Base-by-base conservation (phyloP, 805 yeast genomes). In the Candida maris region DNA sequence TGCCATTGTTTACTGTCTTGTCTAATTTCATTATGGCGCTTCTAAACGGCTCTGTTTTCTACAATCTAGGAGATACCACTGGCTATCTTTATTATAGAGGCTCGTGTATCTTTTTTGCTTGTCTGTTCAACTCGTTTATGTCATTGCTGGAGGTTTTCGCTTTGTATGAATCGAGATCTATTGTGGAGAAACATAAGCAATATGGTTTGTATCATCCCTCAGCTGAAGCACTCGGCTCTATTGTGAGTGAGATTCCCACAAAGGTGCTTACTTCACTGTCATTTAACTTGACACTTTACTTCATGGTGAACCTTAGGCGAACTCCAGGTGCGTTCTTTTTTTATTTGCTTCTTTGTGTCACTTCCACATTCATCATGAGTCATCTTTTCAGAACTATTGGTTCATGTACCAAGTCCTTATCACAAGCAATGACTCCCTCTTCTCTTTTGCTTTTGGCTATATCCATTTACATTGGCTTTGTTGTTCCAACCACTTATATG, bases 81-180 rank as follows among this genome's bases (percentile, higher is more conserved):
- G 57, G 49, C 1, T 68, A 77, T 2, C 71, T 79, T 45, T 77
- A 69, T 54, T 66, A 61, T 48, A 65, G 87, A 52, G 72, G 79
- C 48, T 77, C 86, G 27, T 71, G 80, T 30, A 64, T 83, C 68
- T 84, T 83, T 61, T 80, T 80, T 56, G 79, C 82, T 16, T 68
- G 75, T 30, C 63, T 79, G 51, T 79, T 77, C 58, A 78, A 78
- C 53, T 77, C 83, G 10, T 75, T 79, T 49, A 65, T 79, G 13
- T 77, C 81, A 13, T 54, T 79, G 41, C 62, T 77, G 49, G 86
- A 79, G 57, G 68, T 79, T 40, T 64, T 74, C 57, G 49, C 75
- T 1, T 51, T 76, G 19, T 78, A 64, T 51, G 79, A 75, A 48
- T 68, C 77, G 23, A 67, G 81, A 56, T 69, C 73, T 6, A 70